These are phyloP conservation scores for Komagataella pastoris DNA, from an alignment of 805 yeast species.

Conservation along the genomic window DNA sequence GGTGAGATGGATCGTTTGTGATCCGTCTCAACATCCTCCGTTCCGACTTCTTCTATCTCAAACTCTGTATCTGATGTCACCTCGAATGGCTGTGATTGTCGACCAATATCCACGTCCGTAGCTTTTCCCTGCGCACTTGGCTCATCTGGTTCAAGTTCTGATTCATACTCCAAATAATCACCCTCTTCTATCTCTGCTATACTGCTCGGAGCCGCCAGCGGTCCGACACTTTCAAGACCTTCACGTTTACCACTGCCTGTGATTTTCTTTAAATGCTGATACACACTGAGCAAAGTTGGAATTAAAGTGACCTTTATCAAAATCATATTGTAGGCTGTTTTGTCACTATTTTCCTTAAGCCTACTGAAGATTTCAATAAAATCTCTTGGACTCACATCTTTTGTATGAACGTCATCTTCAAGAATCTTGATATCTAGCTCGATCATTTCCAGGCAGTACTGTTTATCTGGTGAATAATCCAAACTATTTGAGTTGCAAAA, in stretches of 20 bases:
- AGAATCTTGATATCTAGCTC: conserved; percentile 11
- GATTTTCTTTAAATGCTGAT: conserved; percentile 2
- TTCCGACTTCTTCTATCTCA: neutral
- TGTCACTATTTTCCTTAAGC: conserved; percentile 10
- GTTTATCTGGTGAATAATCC: conserved; percentile 3
- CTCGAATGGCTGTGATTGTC: neutral
- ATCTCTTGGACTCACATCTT: conserved; percentile 8
- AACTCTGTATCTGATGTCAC: neutral
- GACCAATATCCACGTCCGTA: neutral
- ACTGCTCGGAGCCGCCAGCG: neutral
- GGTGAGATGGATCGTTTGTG: neutral
- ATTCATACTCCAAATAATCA: neutral
- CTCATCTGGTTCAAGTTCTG: neutral
- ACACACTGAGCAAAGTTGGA: conserved; percentile 6
- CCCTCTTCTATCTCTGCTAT: neutral
- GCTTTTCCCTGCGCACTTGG: neutral
- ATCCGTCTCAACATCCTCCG: neutral
- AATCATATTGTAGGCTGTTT: conserved; percentile 9
- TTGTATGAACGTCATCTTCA: conserved; percentile 11
- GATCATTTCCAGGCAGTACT: conserved; percentile 8
- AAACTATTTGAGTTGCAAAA: conserved; percentile 2
- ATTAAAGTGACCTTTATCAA: conserved; percentile 8
- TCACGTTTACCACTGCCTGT: conserved; percentile 6
- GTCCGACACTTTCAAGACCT: neutral
- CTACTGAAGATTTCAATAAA: conserved; percentile 8